Evolutionary conservation across 441 rosid species (phyloP), one percentile per base, ranked within the genome.

Genomic region (Codiaeum variegatum): DNA sequence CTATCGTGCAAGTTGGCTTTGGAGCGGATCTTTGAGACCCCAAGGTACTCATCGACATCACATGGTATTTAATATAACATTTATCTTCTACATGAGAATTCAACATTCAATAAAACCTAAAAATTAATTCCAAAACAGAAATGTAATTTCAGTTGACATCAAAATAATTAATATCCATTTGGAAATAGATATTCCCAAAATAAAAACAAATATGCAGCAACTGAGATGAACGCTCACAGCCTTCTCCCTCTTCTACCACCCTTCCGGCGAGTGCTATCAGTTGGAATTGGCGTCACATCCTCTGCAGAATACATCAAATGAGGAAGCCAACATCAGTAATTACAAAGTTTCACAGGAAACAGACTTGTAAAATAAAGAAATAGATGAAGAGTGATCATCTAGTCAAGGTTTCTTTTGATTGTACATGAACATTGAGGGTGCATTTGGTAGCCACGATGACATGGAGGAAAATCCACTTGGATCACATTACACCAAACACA

Each of bases 221-320:
- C 24, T 40, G 13, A 16, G 15, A 13, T 21, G n/a, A 42, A 16
- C 28, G 62, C 71, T 82, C 73, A 86, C 63, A 86, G 86, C 86
- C 90, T 86, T 77, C 88, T 84, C 19, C 90, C 88, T 67, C 90
- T 84, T 64, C 90, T 83, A 63, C 88, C 88, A 44, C 90, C 85
- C 90, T 86, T 86, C 75, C 88, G 78, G 52, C 90, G 84, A 13
- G 90, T 86, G 82, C 85, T 83, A 64, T 86, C 90, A 0, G 86
- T 81, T 2, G 87, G 89, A 62, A 86, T 86, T 3, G 88, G 90
- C 1, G 90, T 86, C 78, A 83, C 90, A 10, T 86, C 90, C 88
- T 86, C 89, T 86, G 89, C 3, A 73, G 8, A 42, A 29, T 24
- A 0, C 19, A 69, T 36, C 29, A 26, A 75, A 44, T 2, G 23